These are phyloP conservation scores for Canavalia ensiformis DNA, from an alignment of 306 rosid genomes.

Conservation along the genomic window DNA sequence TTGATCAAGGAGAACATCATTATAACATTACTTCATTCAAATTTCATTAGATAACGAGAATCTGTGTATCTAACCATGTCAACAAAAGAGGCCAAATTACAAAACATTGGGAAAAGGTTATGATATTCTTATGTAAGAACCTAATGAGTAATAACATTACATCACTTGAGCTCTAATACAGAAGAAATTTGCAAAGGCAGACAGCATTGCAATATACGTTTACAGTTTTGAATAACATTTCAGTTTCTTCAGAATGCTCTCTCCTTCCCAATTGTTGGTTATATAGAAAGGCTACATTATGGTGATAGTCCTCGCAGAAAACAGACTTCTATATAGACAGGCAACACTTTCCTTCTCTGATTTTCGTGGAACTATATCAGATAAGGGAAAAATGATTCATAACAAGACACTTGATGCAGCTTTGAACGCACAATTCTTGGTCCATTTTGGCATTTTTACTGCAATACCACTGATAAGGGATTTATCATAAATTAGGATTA, in stretches of 20 bases:
- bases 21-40: conserved; percentile 1
- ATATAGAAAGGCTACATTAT: not conserved
- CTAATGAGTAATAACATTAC: conserved; percentile 2
- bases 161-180: conserved; percentile 21
- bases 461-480: not conserved
- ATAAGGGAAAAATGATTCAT: not conserved
- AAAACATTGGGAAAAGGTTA: conserved; percentile 4
- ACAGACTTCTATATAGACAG: not conserved
- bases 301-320: not conserved
- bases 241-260: conserved; percentile 13
- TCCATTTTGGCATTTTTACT: not conserved
- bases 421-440: not conserved
- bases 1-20: conserved; percentile 22
- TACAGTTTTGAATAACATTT: conserved; percentile 5
- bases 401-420: not conserved
- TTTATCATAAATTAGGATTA: not conserved
- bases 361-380: not conserved
- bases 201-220: not conserved
- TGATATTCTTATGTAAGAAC: not conserved
- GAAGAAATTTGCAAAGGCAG: not conserved
- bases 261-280: conserved; percentile 17
- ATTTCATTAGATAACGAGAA: conserved; percentile 29
- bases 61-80: not conserved
- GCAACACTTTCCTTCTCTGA: not conserved
- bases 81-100: not conserved